Base-by-base conservation (phyloP, 2,329 filamentous ascomycete genomes). In the Dothideomycetidae sp. region DNA sequence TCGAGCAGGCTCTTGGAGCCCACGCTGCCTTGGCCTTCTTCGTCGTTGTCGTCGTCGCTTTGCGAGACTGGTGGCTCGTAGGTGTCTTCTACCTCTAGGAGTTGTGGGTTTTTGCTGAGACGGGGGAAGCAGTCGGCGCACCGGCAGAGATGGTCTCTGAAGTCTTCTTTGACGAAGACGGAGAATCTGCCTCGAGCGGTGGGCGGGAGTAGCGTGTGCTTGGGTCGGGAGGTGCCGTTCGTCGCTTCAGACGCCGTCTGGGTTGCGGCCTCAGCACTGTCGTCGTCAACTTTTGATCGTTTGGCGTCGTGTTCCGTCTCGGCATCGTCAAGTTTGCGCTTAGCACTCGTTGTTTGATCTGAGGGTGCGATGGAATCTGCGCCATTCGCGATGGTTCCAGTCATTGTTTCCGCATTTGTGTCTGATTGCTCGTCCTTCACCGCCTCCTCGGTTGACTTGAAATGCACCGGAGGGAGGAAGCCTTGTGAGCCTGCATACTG, bases 21-120 rank as follows among this genome's bases (percentile, higher is more conserved):
- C 4, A 73, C 62, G 37, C 67, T 72, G 23, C 55, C 52, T 4
- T 64, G 66, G 23, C 68, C 63, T 2, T 66, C 71, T 11, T 69
- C 66, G 1, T 76, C 71, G 21, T 54, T 56, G 11, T 69, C 66
- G 1, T 76, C 71, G 21, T 54, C 57, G 17, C 54, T 55, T 37
- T 62, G 59, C 0, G 85, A 93, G 4, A 94, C 64, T 1, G 88
- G 85, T 0, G 88, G 90, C 51, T 94, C 85, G 58, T 98, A 98
- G 1, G 75, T 77, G 21, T 93, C 84, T 64, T 98, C 90, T 58
- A 93, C 85, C 52, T 96, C 86, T 7, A 93, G 75, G 9, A 98
- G 78, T 52, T 93, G 81, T 0, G 75, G 73, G 53, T 93, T 76
- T 0, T 66, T 61, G 38, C 73, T 64, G 1, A 96, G 71, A 10